Evolutionary conservation across 2,329 filamentous ascomycete species (phyloP).

Genomic region (Ophiostoma ips): DNA sequence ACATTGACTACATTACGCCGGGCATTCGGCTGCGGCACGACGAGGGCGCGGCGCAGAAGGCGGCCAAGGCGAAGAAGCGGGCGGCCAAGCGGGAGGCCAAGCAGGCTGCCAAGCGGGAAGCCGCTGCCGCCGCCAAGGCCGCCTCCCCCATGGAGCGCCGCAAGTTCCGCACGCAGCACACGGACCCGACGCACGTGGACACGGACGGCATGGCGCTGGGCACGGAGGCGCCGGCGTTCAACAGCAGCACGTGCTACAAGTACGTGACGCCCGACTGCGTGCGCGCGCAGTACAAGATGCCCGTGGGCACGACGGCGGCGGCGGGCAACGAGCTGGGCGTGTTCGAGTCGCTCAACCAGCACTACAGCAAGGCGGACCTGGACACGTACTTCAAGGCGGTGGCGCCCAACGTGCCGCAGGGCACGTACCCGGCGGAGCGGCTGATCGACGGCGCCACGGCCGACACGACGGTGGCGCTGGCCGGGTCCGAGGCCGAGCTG

Average conservation of each 20-base stretch:
- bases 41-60: slow-evolving; percentile 2
- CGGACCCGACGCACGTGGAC: slow-evolving; percentile 2
- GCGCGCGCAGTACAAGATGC: slow-evolving; percentile 15
- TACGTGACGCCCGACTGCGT: slow-evolving; percentile 13
- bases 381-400: slow-evolving; percentile 15
- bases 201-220: background rate
- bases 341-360: slow-evolving; percentile 16
- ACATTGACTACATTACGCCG: slow-evolving; percentile 43
- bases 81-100: background rate
- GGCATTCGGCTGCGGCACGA: slow-evolving; percentile 33
- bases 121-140: background rate
- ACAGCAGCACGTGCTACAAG: slow-evolving; percentile 12
- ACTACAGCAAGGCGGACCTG: slow-evolving; percentile 18
- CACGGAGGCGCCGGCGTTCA: slow-evolving; percentile 6
- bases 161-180: slow-evolving; percentile 1
- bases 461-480: background rate
- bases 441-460: slow-evolving; percentile 17
- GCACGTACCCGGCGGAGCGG: slow-evolving; percentile 17
- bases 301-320: slow-evolving; percentile 12
- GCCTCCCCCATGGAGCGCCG: background rate
- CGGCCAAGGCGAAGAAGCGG: slow-evolving; percentile 1
- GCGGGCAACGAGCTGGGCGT: slow-evolving; percentile 17
- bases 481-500: slow-evolving; percentile 26
- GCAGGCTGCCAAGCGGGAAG: background rate
- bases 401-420: slow-evolving; percentile 13